Base-by-base conservation (phyloP, 768 basidiomycete genomes). In the Cytidiella melzeri region DNA sequence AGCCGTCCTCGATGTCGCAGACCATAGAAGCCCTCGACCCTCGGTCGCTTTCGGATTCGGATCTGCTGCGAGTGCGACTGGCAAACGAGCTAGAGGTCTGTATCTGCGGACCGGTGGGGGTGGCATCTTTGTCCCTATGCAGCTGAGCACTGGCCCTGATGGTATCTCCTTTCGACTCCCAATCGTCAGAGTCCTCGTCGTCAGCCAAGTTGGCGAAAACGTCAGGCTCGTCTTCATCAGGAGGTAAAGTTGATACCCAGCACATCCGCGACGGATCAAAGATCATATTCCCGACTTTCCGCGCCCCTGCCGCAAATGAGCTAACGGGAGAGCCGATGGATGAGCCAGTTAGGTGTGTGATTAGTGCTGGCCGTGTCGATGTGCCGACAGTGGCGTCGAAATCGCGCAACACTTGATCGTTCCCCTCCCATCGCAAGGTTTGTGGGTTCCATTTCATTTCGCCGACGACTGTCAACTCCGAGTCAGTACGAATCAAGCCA, bases 381-480 rank as follows among this genome's bases (percentile, higher is more conserved):
- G 86, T 84, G 41, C 83, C 81, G 41, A 88, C 77, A 13, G 78
- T 84, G 15, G 70, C 69, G 44, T 98, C 95, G 64, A 98, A 99
- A 48, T 92, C 93, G 50, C 87, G 84, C 25, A 97, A 75, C 13
- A 82, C 80, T 51, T 87, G 83, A 55, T 99, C 95, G 65, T 99
- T 98, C 45, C 95, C 95, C 73, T 99, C 95, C 95, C 95, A 99
- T 28, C 91, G 85, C 13, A 88, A 78, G 2, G 82, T 83, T 15
- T 69, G 71, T 36, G 95, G 94, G 67, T 99, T 98, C 90, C 92
- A 99, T 60, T 81, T 88, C 95, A 99, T 99, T 47, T 94, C 91
- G 19, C 92, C 93, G 50, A 95, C 80, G 41, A 92, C 95, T 95
- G 60, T 28, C 41, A n/a, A n/a, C 19, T 12, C 25, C 7, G 39